Evolutionary conservation across 345 rosid species (phyloP).

Genomic region (Nasturtium officinale): DNA sequence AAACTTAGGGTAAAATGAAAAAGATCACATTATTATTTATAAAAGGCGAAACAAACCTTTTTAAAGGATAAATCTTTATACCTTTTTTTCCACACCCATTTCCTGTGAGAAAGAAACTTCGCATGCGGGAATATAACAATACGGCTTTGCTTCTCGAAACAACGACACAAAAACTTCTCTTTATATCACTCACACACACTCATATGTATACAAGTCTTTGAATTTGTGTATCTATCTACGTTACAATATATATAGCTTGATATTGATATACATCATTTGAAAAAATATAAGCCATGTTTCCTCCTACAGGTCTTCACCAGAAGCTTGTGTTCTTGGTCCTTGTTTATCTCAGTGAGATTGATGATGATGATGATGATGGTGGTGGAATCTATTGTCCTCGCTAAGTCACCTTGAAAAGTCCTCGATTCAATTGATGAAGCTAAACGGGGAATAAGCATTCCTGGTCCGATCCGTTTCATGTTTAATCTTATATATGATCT

Average conservation of each 20-base stretch:
- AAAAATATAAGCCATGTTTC: constrained; percentile 23
- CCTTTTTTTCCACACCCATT: constrained; percentile 24
- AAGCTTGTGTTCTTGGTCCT: constrained; percentile 32
- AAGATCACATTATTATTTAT: constrained; percentile 11
- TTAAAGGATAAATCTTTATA: constrained; percentile 30
- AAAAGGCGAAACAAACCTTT: constrained; percentile 41
- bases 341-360: background rate
- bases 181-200: constrained; percentile 2
- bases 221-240: constrained; percentile 15
- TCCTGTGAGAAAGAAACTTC: constrained; percentile 28
- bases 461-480: constrained; percentile 36
- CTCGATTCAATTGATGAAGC: constrained; percentile 4
- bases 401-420: constrained; percentile 17
- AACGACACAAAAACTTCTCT: constrained; percentile 37
- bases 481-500: background rate
- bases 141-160: constrained; percentile 42
- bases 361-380: constrained; percentile 10
- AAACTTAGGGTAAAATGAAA: constrained; percentile 34
- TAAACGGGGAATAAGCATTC: constrained; percentile 44
- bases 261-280: too few species aligned
- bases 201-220: background rate
- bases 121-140: constrained; percentile 48
- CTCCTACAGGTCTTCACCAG: background rate
- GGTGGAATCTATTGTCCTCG: constrained; percentile 6
- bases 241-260: background rate